Percentiles rank a stretch among this genome's conserved stretches.
Conservation (phyloP, 805 yeast species). For the Cyberlindnera subsufficiens region DNA sequence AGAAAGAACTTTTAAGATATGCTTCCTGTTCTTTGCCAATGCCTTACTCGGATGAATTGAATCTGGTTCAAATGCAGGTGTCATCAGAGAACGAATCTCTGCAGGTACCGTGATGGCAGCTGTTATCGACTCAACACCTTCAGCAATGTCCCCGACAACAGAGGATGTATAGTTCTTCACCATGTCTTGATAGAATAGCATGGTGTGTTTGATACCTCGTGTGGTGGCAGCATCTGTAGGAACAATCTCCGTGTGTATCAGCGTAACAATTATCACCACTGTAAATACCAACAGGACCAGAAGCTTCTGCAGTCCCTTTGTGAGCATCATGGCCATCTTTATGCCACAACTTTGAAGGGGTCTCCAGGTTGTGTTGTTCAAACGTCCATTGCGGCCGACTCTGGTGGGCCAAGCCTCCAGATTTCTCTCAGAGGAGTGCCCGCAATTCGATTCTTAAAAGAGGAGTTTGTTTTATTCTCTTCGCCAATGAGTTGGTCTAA, state of each 20-base stretch:
- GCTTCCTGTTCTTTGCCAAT: conserved; percentile 8
- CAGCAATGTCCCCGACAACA: conserved; percentile 10
- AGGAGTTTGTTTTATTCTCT: too few species aligned
- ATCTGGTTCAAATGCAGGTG: conserved; percentile 17
- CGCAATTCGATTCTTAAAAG: too few species aligned
- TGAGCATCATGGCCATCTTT: conserved; percentile 5
- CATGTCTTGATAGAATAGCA: conserved; percentile 15
- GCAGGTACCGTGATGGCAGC: background rate
- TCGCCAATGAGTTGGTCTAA: too few species aligned
- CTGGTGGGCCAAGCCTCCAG: too few species aligned
- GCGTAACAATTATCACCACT: conserved; percentile 6
- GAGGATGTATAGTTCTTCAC: conserved; percentile 19
- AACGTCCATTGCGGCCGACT: too few species aligned
- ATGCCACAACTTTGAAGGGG: too few species aligned
- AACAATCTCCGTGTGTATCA: conserved; percentile 2
- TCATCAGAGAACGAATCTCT: conserved; percentile 10
- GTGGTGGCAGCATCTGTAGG: too few species aligned
- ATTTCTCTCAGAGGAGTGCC: too few species aligned
- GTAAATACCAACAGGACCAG: background rate
- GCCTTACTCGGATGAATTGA: conserved; percentile 1
- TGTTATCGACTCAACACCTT: background rate
- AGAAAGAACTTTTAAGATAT: conserved; percentile 3
- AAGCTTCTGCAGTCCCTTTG: conserved; percentile 12
- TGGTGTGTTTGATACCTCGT: conserved; percentile 5
- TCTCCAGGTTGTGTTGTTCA: too few species aligned